These are phyloP conservation scores for Silene latifolia DNA, from an alignment of 148 eudicot genomes.

Conservation along the genomic window DNA sequence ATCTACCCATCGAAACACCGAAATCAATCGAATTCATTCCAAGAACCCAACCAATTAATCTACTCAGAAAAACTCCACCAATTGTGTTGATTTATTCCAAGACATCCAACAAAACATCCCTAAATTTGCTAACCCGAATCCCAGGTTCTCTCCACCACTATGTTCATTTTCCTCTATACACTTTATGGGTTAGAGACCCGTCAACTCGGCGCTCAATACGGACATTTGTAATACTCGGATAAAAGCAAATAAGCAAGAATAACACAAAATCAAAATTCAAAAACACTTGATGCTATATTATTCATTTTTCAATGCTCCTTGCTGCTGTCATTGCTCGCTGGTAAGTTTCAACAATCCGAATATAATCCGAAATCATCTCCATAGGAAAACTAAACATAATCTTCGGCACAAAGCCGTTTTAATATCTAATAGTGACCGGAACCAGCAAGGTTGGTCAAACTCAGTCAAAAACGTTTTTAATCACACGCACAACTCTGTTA, in stretches of 20 bases:
- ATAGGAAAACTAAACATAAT: neutral
- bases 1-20: no score
- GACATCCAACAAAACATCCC: no score
- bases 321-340: neutral
- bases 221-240: neutral
- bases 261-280: neutral
- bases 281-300: neutral
- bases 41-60: no score
- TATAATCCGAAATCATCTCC: neutral
- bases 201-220: neutral
- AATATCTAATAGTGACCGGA: neutral
- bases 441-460: neutral
- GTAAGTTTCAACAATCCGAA: no score
- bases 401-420: neutral
- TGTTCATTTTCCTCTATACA: no score
- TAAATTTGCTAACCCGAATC: no score
- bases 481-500: constrained; percentile 23
- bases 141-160: no score
- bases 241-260: neutral
- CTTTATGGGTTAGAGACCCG: neutral
- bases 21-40: no score
- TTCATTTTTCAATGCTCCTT: neutral
- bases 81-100: no score
- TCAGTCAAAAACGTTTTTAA: constrained; percentile 23
- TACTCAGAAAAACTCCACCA: no score